Evolutionary conservation across 352 stramenopile genomes (phyloP), one percentile per base, ranked within the genome.

Genomic region (Globisporangium polare): DNA sequence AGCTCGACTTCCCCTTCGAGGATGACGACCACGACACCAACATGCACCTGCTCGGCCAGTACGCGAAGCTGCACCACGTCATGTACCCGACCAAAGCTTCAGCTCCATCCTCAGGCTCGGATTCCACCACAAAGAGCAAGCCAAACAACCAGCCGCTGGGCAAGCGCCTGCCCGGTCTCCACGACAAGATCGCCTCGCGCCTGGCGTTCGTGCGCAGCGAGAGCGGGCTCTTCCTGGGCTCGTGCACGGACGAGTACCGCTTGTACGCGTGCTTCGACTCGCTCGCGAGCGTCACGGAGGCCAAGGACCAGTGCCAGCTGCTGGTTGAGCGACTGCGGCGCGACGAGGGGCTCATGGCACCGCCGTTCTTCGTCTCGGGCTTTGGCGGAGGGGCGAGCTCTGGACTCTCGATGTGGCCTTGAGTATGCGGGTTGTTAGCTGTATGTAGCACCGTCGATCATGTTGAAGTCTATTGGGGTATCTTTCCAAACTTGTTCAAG

Each of bases 211-310:
- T 76, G 47, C 77, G 80, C 43, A 83, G 71, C 43, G 64, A 70
- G 15, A 70, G 62, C 7, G 77, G 74, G 2, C 60, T 90, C 2
- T 82, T 86, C 45, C 58, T 90, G 39, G 78, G 70, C 8, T 65
- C 82, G 45, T 81, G 71, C 51, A 80, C 66, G 42, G 70, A 85
- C 8, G 80, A 88, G 24, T 78, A 79, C 45, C 74, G 78, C 5
- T 45, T 90, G n/a, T 75, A 72, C 47, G 74, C 74, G 63, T 83
- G 73, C 69, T 84, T 90, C 45, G 77, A 85, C 57, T 71, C 72
- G 20, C 69, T 88, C 26, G 66, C 66, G 6, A 73, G 63, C 13
- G 72, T 76, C 29, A 67, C 66, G 5, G 78, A 90, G 24, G 78
- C 76, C 50, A 64, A 80, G 8, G 65, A 86, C 10, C 72, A 86